Evolutionary conservation across 306 rosid species (phyloP).

Genomic region (Arachis hypogaea): DNA sequence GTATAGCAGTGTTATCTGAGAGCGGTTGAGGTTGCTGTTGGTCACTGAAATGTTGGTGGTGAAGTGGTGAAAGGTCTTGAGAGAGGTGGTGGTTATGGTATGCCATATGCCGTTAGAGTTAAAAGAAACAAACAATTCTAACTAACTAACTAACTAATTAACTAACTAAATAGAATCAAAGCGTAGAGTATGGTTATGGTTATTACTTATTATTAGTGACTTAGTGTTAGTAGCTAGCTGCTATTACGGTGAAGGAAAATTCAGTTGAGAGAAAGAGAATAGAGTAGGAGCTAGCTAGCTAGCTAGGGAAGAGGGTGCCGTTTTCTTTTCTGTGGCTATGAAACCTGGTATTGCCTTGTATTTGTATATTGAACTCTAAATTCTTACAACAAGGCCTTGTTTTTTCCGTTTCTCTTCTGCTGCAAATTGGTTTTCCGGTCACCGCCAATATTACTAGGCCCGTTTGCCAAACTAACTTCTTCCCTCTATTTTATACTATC

Average conservation of each 20-base stretch:
- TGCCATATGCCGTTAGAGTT: constrained; percentile 52
- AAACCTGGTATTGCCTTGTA: too few species aligned
- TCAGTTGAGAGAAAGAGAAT: too few species aligned
- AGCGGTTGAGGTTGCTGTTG: constrained; percentile 51
- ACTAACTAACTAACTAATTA: background rate
- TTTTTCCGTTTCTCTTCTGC: background rate
- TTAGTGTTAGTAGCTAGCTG: too few species aligned
- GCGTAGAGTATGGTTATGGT: too few species aligned
- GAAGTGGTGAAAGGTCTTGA: constrained; percentile 64
- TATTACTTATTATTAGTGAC: too few species aligned
- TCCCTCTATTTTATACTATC: too few species aligned
- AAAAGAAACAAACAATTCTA: background rate
- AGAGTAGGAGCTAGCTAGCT: too few species aligned
- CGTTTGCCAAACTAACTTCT: background rate
- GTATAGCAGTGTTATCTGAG: constrained; percentile 37
- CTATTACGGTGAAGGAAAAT: too few species aligned
- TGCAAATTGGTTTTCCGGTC: constrained; percentile 42
- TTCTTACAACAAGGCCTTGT: constrained; percentile 21
- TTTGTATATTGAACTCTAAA: too few species aligned
- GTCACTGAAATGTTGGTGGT: constrained; percentile 71
- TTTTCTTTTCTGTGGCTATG: too few species aligned
- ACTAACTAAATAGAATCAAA: background rate
- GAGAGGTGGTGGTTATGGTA: constrained; percentile 75
- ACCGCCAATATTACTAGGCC: background rate
- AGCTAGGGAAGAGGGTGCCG: too few species aligned